Evolutionary conservation across 768 basidiomycete genomes (phyloP).

Genomic region (Daedaleopsis sinensis): DNA sequence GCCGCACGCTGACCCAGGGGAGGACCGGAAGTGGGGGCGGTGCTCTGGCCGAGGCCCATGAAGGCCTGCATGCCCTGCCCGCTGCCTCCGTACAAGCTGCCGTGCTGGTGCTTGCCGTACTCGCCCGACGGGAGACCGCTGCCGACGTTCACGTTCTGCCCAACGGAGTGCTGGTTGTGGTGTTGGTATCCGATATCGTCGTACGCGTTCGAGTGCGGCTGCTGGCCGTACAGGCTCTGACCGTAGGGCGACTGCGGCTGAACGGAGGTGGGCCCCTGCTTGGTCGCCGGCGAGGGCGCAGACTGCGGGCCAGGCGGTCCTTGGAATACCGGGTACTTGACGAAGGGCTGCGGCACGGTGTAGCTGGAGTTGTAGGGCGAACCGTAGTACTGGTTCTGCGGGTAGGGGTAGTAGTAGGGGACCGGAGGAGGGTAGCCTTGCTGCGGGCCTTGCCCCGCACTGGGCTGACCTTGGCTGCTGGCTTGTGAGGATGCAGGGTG

Average conservation of each 20-base stretch:
- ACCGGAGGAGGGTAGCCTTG: slow-evolving; percentile 65
- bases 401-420: slow-evolving; percentile 64
- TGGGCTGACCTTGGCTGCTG: slow-evolving; percentile 57
- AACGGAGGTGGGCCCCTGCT: slow-evolving; percentile 61
- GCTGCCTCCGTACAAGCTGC: slow-evolving; percentile 46
- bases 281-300: slow-evolving; percentile 65
- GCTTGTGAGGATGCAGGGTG: slow-evolving; percentile 51
- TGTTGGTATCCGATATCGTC: slow-evolving; percentile 59
- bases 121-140: slow-evolving; percentile 43
- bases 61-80: slow-evolving; percentile 70
- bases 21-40: slow-evolving; percentile 47
- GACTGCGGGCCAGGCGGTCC: slow-evolving; percentile 70
- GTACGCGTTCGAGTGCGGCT: slow-evolving; percentile 51
- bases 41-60: slow-evolving; percentile 60
- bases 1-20: slow-evolving; percentile 48
- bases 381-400: slow-evolving; percentile 78
- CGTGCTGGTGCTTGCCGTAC: slow-evolving; percentile 51
- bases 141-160: slow-evolving; percentile 38
- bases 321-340: slow-evolving; percentile 82
- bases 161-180: slow-evolving; percentile 59
- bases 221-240: slow-evolving; percentile 68
- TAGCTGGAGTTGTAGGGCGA: slow-evolving; percentile 65
- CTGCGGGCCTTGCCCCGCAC: slow-evolving; percentile 64
- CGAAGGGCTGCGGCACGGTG: slow-evolving; percentile 65
- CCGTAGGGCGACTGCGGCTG: slow-evolving; percentile 63